phyloP scores from a whole-genome alignment of 148 eudicot species.

The Fagopyrum homotropicum region DNA sequence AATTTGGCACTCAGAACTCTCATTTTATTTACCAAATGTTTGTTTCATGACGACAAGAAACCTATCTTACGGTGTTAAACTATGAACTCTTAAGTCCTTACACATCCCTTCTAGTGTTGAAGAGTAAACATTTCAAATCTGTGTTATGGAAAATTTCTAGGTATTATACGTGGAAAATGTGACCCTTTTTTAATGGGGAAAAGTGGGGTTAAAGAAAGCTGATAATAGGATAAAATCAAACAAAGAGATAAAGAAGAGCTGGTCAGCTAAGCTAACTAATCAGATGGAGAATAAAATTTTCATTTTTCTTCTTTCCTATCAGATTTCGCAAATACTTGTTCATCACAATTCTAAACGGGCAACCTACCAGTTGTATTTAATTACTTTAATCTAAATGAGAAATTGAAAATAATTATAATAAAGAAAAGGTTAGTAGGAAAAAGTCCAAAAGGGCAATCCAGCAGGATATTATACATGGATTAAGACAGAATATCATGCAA shows the following conservation, averaged over 20 bases:
- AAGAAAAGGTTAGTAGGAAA: not conserved
- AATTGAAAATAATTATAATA: not conserved
- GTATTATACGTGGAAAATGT: not conserved
- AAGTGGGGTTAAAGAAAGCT: not conserved
- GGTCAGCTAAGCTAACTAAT: not conserved
- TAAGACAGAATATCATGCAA: constrained; percentile 13
- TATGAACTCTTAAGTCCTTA: too few species aligned
- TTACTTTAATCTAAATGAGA: not conserved
- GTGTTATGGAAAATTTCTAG: not conserved
- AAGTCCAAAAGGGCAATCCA: not conserved
- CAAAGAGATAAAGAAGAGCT: not conserved
- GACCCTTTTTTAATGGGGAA: not conserved
- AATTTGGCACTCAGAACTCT: not conserved
- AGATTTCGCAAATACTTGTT: not conserved
- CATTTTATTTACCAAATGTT: not conserved
- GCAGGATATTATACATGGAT: not conserved
- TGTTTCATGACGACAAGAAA: not conserved
- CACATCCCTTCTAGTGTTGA: too few species aligned
- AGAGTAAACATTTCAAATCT: not conserved
- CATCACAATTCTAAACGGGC: not conserved
- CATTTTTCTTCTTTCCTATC: not conserved
- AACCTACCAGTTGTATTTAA: not conserved
- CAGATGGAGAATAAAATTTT: not conserved
- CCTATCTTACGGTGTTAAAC: not conserved
- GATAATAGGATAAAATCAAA: not conserved